Conservation (phyloP, 176 grass and related monocot species). For the Oryza meyeriana region DNA sequence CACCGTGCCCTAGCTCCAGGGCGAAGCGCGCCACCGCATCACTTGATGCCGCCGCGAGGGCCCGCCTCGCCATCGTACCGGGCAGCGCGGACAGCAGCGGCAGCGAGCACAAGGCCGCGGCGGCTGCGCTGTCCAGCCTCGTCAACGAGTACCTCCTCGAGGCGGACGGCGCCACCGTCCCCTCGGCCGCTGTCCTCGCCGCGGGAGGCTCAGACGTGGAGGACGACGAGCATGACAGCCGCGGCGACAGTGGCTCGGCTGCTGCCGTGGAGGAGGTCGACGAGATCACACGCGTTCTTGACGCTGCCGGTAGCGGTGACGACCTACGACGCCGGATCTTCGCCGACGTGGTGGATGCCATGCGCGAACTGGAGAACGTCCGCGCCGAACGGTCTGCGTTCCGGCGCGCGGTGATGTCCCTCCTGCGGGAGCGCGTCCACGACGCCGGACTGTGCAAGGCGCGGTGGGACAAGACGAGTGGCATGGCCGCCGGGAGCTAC, state of each 20-base stretch:
- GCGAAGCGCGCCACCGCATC: constrained; percentile 32
- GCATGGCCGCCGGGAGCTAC: constrained; percentile 29
- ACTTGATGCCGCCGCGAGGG: constrained; percentile 21
- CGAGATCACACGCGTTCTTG: not conserved
- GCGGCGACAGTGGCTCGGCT: not conserved
- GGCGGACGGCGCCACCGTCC: not conserved
- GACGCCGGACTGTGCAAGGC: constrained; percentile 52
- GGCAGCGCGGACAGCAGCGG: constrained; percentile 29
- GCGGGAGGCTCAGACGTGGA: not conserved
- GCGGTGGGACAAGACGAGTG: constrained; percentile 24
- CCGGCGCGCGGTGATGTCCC: constrained; percentile 28
- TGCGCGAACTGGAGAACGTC: not conserved
- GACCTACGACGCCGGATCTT: constrained; percentile 15
- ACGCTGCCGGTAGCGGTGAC: not conserved
- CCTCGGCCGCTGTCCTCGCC: not conserved
- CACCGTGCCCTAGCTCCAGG: not conserved
- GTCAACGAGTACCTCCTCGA: constrained; percentile 51
- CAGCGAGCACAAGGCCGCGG: constrained; percentile 33
- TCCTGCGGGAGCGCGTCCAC: constrained; percentile 31
- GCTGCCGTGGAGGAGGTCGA: not conserved
- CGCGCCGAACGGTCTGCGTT: constrained; percentile 6
- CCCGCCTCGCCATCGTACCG: constrained; percentile 24
- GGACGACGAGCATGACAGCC: not conserved
- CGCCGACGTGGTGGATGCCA: constrained; percentile 14
- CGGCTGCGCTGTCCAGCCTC: constrained; percentile 30